A percentile compares a stretch with the other conserved stretches of the same genome.
Evolutionary conservation across 768 basidiomycete species (phyloP).

Genomic region (Erythrobasidium yunnanense): DNA sequence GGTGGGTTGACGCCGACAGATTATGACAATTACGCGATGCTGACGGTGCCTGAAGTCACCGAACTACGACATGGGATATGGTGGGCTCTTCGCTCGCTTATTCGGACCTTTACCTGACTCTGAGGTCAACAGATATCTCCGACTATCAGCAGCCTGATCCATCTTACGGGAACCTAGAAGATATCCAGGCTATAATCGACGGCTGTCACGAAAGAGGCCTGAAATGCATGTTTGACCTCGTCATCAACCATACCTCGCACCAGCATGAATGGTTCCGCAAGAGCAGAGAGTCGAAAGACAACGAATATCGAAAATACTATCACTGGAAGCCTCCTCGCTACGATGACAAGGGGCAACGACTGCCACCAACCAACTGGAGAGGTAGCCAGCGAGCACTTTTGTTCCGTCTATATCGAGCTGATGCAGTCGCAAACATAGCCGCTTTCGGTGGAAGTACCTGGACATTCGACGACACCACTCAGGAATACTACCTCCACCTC

Average conservation of each 20-base stretch:
- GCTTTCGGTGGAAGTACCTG: conserved; percentile 52
- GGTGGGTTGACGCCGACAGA: too few species aligned
- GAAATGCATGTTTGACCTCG: conserved; percentile 69
- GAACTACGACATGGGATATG: conserved; percentile 15
- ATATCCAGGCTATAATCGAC: conserved; percentile 39
- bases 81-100: too few species aligned
- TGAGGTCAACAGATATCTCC: conserved; percentile 48
- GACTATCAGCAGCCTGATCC: conserved; percentile 58
- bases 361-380: conserved; percentile 65
- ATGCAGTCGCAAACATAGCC: neutral
- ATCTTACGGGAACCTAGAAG: conserved; percentile 53
- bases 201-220: conserved; percentile 53
- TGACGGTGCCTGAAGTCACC: too few species aligned
- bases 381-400: conserved; percentile 41
- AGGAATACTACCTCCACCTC: conserved; percentile 51
- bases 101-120: too few species aligned
- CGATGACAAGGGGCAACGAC: conserved; percentile 49
- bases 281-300: conserved; percentile 48
- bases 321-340: conserved; percentile 57
- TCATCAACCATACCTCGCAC: conserved; percentile 59
- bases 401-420: neutral
- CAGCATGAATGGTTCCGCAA: conserved; percentile 60
- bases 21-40: too few species aligned
- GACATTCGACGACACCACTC: conserved; percentile 55
- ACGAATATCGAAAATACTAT: conserved; percentile 65